These are phyloP conservation scores for Penicillium waksmanii DNA, from an alignment of 495 filamentous ascomycete genomes.

Conservation along the genomic window DNA sequence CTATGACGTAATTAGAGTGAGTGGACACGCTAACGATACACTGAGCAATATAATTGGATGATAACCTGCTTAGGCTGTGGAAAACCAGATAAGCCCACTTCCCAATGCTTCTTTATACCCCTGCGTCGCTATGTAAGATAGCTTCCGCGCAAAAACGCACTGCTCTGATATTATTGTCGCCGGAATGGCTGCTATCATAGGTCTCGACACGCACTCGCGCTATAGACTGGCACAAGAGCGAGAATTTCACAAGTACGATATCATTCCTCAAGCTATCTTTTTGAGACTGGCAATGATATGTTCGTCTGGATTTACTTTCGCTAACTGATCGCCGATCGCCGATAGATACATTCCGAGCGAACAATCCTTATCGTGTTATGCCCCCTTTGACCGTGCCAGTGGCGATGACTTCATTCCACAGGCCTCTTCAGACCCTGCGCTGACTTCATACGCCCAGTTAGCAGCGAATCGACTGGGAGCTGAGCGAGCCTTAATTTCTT, in stretches of 20 bases:
- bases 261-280: not conserved
- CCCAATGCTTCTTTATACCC: too few relatives aligned
- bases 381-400: conserved; percentile 3
- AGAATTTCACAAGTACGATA: not conserved
- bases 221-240: conserved; percentile 1
- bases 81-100: too few relatives aligned
- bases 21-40: too few relatives aligned
- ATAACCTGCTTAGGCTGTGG: too few relatives aligned
- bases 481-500: conserved; percentile 56
- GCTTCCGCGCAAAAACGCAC: not conserved
- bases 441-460: conserved; percentile 65
- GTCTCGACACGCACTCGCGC: not conserved
- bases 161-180: not conserved
- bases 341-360: conserved; percentile 3
- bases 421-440: conserved; percentile 45
- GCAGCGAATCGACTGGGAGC: conserved; percentile 55
- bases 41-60: too few relatives aligned
- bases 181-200: not conserved
- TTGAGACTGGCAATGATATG: not conserved
- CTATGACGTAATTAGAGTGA: too few relatives aligned
- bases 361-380: conserved; percentile 18
- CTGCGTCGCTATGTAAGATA: too few relatives aligned
- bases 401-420: not conserved
- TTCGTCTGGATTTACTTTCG: too few relatives aligned
- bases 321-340: too few relatives aligned